phyloP scores from a whole-genome alignment of 306 rosid genomes.

The Cicer bijugum region DNA sequence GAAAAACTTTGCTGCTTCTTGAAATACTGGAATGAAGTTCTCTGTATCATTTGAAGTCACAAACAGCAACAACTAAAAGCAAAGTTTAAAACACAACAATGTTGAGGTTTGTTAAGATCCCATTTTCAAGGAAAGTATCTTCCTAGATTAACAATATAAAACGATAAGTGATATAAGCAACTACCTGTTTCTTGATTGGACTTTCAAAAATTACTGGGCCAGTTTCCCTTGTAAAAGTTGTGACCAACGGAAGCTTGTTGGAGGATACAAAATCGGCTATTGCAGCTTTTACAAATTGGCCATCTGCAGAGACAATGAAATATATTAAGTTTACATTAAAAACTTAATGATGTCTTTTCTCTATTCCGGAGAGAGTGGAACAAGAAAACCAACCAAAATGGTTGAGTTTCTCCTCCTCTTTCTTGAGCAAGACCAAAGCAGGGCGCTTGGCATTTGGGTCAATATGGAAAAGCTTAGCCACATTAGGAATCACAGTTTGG shows the following conservation, averaged over 20 bases:
- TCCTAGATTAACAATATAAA: constrained; percentile 32
- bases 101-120: constrained; percentile 36
- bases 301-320: constrained; percentile 63
- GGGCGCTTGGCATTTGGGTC: constrained; percentile 83
- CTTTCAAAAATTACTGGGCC: constrained; percentile 81
- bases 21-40: constrained; percentile 68
- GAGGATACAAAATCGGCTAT: constrained; percentile 80
- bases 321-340: constrained; percentile 30
- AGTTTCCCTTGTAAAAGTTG: constrained; percentile 73
- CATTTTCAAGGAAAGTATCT: constrained; percentile 23
- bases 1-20: constrained; percentile 77
- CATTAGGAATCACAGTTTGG: constrained; percentile 84
- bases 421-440: constrained; percentile 81
- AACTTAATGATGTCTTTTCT: not conserved
- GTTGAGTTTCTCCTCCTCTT: constrained; percentile 84
- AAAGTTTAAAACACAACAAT: constrained; percentile 38
- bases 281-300: constrained; percentile 71
- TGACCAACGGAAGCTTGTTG: constrained; percentile 94
- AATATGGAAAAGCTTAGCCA: constrained; percentile 90
- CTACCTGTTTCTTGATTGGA: constrained; percentile 90
- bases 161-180: constrained; percentile 25
- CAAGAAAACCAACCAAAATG: constrained; percentile 68
- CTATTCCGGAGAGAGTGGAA: not conserved
- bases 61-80: constrained; percentile 74
- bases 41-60: constrained; percentile 70